phyloP scores from a whole-genome alignment of 257 asterid species.

The Fraxinus pennsylvanica region DNA sequence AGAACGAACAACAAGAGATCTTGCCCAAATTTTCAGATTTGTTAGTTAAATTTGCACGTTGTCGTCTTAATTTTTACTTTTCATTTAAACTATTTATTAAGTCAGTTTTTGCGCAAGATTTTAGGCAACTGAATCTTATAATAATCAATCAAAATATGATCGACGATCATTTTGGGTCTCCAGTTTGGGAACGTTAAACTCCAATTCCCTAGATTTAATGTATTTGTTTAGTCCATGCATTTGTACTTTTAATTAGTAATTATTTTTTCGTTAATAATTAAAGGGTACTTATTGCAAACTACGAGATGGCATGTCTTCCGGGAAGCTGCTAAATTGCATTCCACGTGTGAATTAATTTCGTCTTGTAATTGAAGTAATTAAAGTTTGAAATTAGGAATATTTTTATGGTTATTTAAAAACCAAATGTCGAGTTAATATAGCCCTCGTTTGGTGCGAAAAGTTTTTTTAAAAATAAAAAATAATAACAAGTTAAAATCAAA shows the following conservation, averaged over 20 bases:
- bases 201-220: not conserved
- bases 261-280: not conserved
- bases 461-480: too few species aligned
- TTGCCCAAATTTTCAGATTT: not conserved
- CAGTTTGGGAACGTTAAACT: conserved; percentile 13
- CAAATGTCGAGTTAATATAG: not conserved
- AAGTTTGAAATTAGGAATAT: not conserved
- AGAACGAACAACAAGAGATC: not conserved
- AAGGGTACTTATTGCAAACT: conserved; percentile 19
- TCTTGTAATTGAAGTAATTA: conserved; percentile 29
- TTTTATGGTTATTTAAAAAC: not conserved
- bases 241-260: conserved; percentile 8
- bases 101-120: conserved; percentile 31
- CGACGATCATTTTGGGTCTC: not conserved
- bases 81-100: conserved; percentile 17
- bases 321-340: conserved; percentile 44
- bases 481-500: too few species aligned
- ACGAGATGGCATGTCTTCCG: conserved; percentile 56
- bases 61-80: not conserved
- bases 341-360: conserved; percentile 41
- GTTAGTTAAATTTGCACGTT: not conserved
- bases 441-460: too few species aligned
- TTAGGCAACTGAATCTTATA: not conserved
- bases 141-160: too few species aligned
- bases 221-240: conserved; percentile 16